Percentiles rank a stretch among this genome's conserved stretches.
phyloP scores from a whole-genome alignment of 2,329 filamentous ascomycete genomes.

The Hypoxylon sp. region DNA sequence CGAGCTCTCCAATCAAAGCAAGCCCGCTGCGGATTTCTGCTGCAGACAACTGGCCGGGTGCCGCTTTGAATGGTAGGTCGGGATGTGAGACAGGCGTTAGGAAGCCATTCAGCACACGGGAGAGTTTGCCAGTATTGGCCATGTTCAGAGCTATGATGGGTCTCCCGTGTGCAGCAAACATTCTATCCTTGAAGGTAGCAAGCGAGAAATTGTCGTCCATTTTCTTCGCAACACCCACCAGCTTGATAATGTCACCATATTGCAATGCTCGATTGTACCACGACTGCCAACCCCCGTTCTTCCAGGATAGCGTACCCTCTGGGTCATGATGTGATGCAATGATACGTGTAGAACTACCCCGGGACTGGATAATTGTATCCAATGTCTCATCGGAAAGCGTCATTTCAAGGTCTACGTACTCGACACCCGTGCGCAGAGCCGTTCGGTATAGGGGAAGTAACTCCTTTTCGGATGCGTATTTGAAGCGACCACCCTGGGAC shows the following conservation, averaged over 20 bases:
- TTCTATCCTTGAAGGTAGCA: slow-evolving; percentile 83
- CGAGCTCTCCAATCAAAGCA: slow-evolving; percentile 83
- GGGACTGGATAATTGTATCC: slow-evolving; percentile 73
- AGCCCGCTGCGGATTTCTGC: slow-evolving; percentile 87
- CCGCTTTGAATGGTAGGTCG: slow-evolving; percentile 89
- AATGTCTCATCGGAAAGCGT: slow-evolving; percentile 85
- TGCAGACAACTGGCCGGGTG: slow-evolving; percentile 92
- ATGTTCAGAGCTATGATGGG: slow-evolving; percentile 97
- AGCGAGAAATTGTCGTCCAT: slow-evolving; percentile 91
- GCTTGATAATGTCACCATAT: slow-evolving; percentile 93
- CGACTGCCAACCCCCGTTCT: slow-evolving; percentile 90
- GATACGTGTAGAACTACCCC: slow-evolving; percentile 81
- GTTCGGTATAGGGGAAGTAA: slow-evolving; percentile 81
- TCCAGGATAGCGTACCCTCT: slow-evolving; percentile 83
- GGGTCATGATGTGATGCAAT: slow-evolving; percentile 98
- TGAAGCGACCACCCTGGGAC: slow-evolving; percentile 89
- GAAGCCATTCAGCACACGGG: slow-evolving; percentile 90
- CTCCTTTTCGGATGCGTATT: slow-evolving; percentile 79
- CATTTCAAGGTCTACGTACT: slow-evolving; percentile 95
- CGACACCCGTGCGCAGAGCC: slow-evolving; percentile 86
- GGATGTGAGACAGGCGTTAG: slow-evolving; percentile 96
- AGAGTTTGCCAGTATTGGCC: slow-evolving; percentile 88
- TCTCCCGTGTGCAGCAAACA: slow-evolving; percentile 79
- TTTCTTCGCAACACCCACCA: slow-evolving; percentile 83
- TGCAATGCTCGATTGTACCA: slow-evolving; percentile 92